These are phyloP conservation scores for Ascochyta rabiei DNA, from an alignment of 2,329 filamentous ascomycete genomes.

Conservation along the genomic window DNA sequence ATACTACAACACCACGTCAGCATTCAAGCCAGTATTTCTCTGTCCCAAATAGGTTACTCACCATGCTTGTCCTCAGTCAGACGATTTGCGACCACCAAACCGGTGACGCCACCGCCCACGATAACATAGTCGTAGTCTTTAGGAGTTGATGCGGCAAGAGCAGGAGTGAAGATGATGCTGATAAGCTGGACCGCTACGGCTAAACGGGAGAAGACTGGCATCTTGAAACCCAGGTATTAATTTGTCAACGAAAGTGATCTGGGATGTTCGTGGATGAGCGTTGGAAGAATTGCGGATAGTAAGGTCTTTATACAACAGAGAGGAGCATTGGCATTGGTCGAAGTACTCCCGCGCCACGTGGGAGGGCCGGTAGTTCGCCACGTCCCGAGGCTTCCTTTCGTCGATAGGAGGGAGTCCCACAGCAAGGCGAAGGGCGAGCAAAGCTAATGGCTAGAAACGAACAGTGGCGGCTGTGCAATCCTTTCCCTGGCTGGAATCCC, in stretches of 20 bases:
- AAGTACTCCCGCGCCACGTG: slow-evolving; percentile 17
- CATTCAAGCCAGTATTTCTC: background rate
- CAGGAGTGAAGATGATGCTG: slow-evolving; percentile 28
- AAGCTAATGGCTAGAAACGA: background rate
- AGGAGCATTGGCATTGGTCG: slow-evolving; percentile 18
- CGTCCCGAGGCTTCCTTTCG: slow-evolving; percentile 2
- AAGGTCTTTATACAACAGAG: slow-evolving; percentile 27
- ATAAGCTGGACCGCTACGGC: slow-evolving; percentile 34
- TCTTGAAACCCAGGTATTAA: slow-evolving; percentile 21
- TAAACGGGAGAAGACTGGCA: slow-evolving; percentile 35
- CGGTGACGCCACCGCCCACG: slow-evolving; percentile 40
- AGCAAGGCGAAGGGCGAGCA: slow-evolving; percentile 7
- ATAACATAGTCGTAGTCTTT: slow-evolving; percentile 41
- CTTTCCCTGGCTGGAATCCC: background rate
- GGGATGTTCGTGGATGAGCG: slow-evolving; percentile 7
- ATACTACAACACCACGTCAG: slow-evolving; percentile 20
- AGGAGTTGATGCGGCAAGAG: slow-evolving; percentile 17
- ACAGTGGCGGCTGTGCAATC: slow-evolving; percentile 3
- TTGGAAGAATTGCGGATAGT: slow-evolving; percentile 10
- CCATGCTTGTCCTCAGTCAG: slow-evolving; percentile 33
- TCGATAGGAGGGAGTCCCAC: slow-evolving; percentile 7
- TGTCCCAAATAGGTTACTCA: slow-evolving; percentile 4
- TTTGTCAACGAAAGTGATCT: slow-evolving; percentile 24
- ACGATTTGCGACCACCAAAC: slow-evolving; percentile 37
- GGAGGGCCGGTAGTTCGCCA: slow-evolving; percentile 18